phyloP scores from a whole-genome alignment of 306 rosid genomes.

The Canavalia ensiformis region DNA sequence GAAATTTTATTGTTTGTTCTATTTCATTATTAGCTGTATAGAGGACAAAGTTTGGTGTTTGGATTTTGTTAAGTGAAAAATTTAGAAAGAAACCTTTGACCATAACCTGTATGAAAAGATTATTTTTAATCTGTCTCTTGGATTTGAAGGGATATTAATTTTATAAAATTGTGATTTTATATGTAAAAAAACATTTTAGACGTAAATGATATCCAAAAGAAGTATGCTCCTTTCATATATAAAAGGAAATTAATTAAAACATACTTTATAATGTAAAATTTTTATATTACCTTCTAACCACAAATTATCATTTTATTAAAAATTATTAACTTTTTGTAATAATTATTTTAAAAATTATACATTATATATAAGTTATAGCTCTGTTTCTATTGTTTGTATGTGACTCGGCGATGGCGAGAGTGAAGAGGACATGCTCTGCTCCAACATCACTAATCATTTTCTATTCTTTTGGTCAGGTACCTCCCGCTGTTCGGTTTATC shows the following conservation, averaged over 20 bases:
- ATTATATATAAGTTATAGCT: background rate
- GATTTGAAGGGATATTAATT: no score
- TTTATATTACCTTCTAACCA: no score
- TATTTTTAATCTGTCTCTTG: no score
- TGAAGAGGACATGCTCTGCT: constrained; percentile 80
- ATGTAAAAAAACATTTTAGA: no score
- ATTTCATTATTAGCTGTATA: background rate
- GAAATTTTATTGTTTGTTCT: background rate
- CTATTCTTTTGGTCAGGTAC: constrained; percentile 89
- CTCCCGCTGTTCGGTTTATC: background rate
- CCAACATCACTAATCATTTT: constrained; percentile 87
- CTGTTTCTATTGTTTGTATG: background rate
- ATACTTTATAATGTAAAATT: no score
- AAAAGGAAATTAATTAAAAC: no score
- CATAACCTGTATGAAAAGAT: background rate
- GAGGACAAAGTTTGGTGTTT: background rate
- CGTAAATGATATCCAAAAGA: no score
- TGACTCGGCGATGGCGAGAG: constrained; percentile 55
- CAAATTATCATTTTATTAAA: no score
- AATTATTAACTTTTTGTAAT: no score
- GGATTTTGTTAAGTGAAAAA: background rate
- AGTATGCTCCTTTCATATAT: no score
- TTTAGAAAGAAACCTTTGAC: background rate
- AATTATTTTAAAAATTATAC: no score
- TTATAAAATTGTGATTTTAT: no score